These are phyloP conservation scores for Mycena latifolia DNA, from an alignment of 768 basidiomycete genomes.

Conservation along the genomic window DNA sequence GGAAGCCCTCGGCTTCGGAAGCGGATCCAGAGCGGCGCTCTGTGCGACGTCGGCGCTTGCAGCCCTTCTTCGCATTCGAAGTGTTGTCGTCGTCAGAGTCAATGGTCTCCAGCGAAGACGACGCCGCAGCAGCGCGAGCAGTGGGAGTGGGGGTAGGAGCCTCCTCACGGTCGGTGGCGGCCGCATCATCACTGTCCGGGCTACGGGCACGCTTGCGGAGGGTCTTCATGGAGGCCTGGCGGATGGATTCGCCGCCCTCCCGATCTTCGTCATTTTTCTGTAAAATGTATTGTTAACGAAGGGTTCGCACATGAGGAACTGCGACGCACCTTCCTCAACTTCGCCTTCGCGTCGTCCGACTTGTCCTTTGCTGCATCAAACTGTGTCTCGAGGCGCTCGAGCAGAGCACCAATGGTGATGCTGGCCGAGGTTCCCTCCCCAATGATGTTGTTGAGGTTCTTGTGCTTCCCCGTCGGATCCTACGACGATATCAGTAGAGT, in stretches of 20 bases:
- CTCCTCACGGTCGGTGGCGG: background rate
- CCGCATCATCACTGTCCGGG: background rate
- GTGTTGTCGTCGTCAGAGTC: no score
- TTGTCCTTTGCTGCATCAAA: constrained; percentile 18
- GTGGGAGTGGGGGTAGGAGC: no score
- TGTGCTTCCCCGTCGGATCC: no score
- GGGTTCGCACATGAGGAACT: background rate
- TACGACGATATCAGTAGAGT: background rate
- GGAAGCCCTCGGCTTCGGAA: no score
- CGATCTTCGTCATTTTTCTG: constrained; percentile 7
- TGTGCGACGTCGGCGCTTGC: no score
- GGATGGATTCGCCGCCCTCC: constrained; percentile 2
- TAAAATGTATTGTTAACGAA: no score
- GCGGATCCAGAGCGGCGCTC: no score
- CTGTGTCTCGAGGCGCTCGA: constrained; percentile 14
- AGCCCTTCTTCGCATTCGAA: no score
- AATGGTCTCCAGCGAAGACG: no score
- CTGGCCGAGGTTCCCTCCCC: background rate
- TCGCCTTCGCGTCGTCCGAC: constrained; percentile 22
- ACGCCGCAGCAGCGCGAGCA: no score
- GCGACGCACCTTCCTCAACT: constrained; percentile 19
- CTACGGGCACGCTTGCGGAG: constrained; percentile 9
- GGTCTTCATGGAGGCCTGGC: constrained; percentile 7
- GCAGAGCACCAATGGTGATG: constrained; percentile 4
- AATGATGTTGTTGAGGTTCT: no score